A percentile compares a stretch with the other conserved stretches of the same genome.
These are phyloP conservation scores for Tetrapisispora nanseiensis DNA, from an alignment of 805 yeast genomes.

Conservation along the genomic window DNA sequence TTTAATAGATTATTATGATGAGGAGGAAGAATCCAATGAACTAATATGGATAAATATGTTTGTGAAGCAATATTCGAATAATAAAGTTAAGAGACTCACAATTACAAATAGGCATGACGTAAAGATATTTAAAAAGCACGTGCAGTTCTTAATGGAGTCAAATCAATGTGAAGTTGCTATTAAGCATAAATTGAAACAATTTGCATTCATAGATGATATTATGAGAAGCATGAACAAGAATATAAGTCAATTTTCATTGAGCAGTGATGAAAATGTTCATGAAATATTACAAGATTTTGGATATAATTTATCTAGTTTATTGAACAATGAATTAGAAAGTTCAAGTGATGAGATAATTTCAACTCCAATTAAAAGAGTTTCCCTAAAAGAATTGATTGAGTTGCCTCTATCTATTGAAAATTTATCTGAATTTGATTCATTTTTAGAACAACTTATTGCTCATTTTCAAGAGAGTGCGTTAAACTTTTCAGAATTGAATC, in stretches of 20 bases:
- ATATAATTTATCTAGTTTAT: conserved; percentile 17
- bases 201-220: neutral
- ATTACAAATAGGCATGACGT: neutral
- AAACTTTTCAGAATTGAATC: conserved; percentile 11
- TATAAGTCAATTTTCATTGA: neutral
- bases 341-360: conserved; percentile 5
- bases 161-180: neutral
- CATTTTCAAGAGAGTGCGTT: conserved; percentile 18
- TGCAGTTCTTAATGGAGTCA: neutral
- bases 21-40: neutral
- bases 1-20: neutral
- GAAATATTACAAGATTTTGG: conserved; percentile 22
- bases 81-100: neutral
- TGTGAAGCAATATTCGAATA: conserved; percentile 2
- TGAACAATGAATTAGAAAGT: conserved; percentile 11
- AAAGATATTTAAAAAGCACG: neutral
- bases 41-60: conserved; percentile 3
- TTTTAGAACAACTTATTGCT: conserved; percentile 19
- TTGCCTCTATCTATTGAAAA: conserved; percentile 10
- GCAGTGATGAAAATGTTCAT: conserved; percentile 5
- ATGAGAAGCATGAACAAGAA: neutral
- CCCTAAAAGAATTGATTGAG: conserved; percentile 11
- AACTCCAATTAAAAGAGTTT: neutral
- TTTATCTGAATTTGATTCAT: conserved; percentile 19
- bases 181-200: neutral